These are phyloP conservation scores for Neoboletus subvelutipes DNA, from an alignment of 768 basidiomycete species.

Conservation along the genomic window DNA sequence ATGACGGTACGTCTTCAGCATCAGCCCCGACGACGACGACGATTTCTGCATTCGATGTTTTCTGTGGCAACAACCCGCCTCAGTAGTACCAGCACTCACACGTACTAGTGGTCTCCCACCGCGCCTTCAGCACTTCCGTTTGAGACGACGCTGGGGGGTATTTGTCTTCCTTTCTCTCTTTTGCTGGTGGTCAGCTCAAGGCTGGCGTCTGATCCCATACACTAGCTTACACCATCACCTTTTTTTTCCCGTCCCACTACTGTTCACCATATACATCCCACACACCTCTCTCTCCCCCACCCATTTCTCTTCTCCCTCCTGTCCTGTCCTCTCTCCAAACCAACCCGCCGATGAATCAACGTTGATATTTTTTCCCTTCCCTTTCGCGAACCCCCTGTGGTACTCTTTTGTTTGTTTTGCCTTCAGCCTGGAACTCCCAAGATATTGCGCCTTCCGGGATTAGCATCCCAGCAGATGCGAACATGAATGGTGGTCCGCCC, in stretches of 20 bases:
- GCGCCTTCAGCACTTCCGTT: constrained; percentile 32
- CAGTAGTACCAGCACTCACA: constrained; percentile 31
- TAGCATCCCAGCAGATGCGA: constrained; percentile 62
- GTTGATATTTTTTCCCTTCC: constrained; percentile 43
- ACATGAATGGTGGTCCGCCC: constrained; percentile 45
- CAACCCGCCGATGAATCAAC: constrained; percentile 36
- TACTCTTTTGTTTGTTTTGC: constrained; percentile 13
- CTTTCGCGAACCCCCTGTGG: constrained; percentile 23
- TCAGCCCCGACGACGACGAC: constrained; percentile 66
- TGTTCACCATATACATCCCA: constrained; percentile 9
- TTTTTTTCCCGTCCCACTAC: constrained; percentile 15
- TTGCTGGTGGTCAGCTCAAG: constrained; percentile 35
- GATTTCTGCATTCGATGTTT: constrained; percentile 44
- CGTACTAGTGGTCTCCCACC: constrained; percentile 31
- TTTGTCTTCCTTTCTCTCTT: constrained; percentile 8
- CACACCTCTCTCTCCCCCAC: constrained; percentile 20
- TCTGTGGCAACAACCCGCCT: constrained; percentile 38
- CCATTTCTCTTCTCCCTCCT: constrained; percentile 15
- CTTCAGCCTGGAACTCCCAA: constrained; percentile 81
- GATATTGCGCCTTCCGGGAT: constrained; percentile 76
- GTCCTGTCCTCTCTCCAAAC: constrained; percentile 27
- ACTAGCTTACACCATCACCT: constrained; percentile 10
- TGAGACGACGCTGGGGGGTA: constrained; percentile 29
- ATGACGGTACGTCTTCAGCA: constrained; percentile 84
- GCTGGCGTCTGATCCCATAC: constrained; percentile 27